Percentiles rank a stretch among this genome's conserved stretches.
phyloP scores from a whole-genome alignment of 202 grass and related monocot species.

The Saccharum hybrid region DNA sequence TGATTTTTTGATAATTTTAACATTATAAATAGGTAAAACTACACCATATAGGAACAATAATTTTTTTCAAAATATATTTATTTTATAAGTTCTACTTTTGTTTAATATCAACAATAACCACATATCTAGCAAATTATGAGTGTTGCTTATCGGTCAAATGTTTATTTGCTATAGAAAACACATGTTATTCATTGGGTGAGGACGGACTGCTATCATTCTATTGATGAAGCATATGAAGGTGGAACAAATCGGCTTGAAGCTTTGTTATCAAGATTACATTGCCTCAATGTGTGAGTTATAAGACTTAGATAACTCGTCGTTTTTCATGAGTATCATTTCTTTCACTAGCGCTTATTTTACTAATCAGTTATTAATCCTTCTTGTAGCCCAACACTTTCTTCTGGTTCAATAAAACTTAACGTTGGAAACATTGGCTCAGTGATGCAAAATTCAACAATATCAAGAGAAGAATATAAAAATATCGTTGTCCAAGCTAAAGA shows the following conservation, averaged over 20 bases:
- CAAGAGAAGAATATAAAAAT: conserved; percentile 67
- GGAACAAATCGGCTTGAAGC: conserved; percentile 56
- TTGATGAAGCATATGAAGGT: conserved; percentile 78
- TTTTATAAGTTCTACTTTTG: not conserved
- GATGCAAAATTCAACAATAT: conserved; percentile 70
- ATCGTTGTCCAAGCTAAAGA: conserved; percentile 76
- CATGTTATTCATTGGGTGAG: conserved; percentile 85
- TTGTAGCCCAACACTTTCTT: conserved; percentile 66
- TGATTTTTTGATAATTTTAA: not conserved
- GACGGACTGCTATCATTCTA: conserved; percentile 53
- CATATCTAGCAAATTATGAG: not conserved
- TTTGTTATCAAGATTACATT: conserved; percentile 77
- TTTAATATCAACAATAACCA: not conserved
- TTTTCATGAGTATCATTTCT: not conserved
- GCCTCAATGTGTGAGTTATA: conserved; percentile 71
- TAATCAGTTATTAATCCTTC: conserved; percentile 27
- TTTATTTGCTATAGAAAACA: conserved; percentile 57
- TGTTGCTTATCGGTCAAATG: conserved; percentile 38
- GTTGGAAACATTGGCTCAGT: conserved; percentile 52
- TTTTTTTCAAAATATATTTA: not conserved
- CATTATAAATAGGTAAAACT: not conserved
- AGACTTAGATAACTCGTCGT: not conserved
- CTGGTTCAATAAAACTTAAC: conserved; percentile 66
- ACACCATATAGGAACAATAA: not conserved
- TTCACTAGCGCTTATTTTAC: not conserved